Evolutionary conservation across 108 stramenopile genomes (phyloP), one percentile per base, ranked within the genome.

Genomic region (Cyclotella sp.): DNA sequence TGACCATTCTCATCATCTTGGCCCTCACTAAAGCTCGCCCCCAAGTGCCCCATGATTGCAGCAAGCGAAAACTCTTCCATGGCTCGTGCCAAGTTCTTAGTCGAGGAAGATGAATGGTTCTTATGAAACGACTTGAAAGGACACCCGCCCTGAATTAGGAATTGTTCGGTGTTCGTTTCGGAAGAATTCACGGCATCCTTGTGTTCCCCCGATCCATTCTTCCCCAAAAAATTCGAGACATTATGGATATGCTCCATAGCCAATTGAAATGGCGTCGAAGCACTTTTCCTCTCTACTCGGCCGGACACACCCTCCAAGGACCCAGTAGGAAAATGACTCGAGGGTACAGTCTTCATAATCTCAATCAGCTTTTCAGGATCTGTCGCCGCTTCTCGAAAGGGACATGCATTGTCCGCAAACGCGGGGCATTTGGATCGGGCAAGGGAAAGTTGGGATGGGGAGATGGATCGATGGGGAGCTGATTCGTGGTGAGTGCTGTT

Each of bases 51-150:
- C 85, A 92, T 88, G 46, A 90, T 86, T n/a, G 88, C 80, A 10
- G 88, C 70, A 15, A 93, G 47, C 5, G 92, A 93, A 49, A 73
- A 84, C 16, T 84, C 83, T 70, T 90, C 92, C 78, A 93, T 61
- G 41, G 87, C 83, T 34, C 47, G 41, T 30, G 46, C 72, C 51
- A 82, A 66, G 46, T 63, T 64, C 59, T 21, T 44, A 5, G n/a
- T 27, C n/a, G 71, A 58, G 1, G 53, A 62, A 40, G 84, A 86
- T 18, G 78, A 76, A 47, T 75, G 76, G 11, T 71, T 54, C 43
- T 68, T 69, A 51, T 81, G 65, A 42, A 59, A 73, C 6, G 51
- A 55, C 47, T 82, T 79, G 59, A 89, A 86, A 1, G 88, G 88
- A 74, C 88, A 89, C 64, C 69, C 73, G 14, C 57, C 69, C 66